Conservation (phyloP, 2,329 filamentous ascomycete genomes). For the Arthrobotrys iridis region DNA sequence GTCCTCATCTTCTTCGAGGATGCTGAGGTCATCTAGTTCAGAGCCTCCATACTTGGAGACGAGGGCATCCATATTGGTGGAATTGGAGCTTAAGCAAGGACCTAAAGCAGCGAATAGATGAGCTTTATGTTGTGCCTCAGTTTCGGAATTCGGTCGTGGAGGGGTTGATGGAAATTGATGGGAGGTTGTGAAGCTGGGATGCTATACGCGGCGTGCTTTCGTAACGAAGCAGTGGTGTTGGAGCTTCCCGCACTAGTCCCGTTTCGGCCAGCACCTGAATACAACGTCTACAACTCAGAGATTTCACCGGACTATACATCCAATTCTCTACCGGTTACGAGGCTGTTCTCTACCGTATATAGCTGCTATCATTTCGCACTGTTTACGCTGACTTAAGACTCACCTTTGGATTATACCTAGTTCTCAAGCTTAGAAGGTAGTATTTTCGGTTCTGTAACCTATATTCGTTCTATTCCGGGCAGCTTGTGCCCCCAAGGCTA, state of each 20-base stretch:
- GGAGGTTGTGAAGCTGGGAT: conserved; percentile 42
- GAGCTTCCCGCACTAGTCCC: conserved; percentile 37
- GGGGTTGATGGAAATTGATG: conserved; percentile 18
- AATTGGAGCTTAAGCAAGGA: not conserved
- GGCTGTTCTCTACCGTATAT: no score
- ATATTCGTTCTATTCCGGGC: no score
- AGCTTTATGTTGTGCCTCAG: conserved; percentile 2
- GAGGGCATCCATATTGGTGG: conserved; percentile 80
- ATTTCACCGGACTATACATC: no score
- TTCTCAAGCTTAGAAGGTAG: no score
- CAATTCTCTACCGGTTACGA: no score
- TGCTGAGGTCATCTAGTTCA: conserved; percentile 74
- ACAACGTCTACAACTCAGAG: conserved; percentile 41
- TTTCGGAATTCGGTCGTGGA: conserved; percentile 26
- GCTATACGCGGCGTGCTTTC: conserved; percentile 54
- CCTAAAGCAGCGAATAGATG: not conserved
- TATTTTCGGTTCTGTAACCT: no score
- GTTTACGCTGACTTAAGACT: no score
- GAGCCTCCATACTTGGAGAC: conserved; percentile 90
- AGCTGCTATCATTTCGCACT: no score
- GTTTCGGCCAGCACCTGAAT: conserved; percentile 4
- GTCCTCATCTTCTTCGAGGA: conserved; percentile 68
- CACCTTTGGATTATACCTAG: no score
- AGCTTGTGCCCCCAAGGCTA: no score
- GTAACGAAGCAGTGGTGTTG: conserved; percentile 44